Conservation (phyloP, 768 basidiomycete genomes). For the Boletus sp. region DNA sequence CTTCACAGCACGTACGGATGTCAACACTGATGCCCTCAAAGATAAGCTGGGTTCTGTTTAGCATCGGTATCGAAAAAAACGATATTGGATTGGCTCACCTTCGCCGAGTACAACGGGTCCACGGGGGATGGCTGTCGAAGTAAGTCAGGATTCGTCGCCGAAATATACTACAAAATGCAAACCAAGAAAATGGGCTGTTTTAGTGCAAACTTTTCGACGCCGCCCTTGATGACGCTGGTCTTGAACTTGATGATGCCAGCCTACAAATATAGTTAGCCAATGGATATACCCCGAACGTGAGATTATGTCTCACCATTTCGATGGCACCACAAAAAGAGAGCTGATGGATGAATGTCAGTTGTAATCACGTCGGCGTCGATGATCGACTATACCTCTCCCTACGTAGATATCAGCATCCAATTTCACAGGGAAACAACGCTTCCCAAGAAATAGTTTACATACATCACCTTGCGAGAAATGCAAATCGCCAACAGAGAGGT, state of each 20-base stretch:
- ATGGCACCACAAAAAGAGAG: slow-evolving; percentile 76
- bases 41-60: slow-evolving; percentile 42
- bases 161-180: slow-evolving; percentile 7
- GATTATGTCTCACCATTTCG: slow-evolving; percentile 52
- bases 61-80: background rate
- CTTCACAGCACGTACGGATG: slow-evolving; percentile 42
- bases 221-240: slow-evolving; percentile 70
- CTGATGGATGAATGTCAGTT: slow-evolving; percentile 26
- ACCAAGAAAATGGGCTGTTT: slow-evolving; percentile 76
- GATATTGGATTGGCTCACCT: slow-evolving; percentile 33
- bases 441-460: slow-evolving; percentile 8
- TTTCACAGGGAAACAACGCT: background rate
- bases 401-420: slow-evolving; percentile 4
- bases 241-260: slow-evolving; percentile 72
- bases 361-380: background rate
- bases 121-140: slow-evolving; percentile 60
- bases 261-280: slow-evolving; percentile 24
- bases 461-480: slow-evolving; percentile 81
- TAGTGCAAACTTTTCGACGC: slow-evolving; percentile 68
- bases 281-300: background rate
- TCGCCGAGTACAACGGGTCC: slow-evolving; percentile 71
- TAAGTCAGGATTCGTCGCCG: background rate
- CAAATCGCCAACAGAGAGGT: slow-evolving; percentile 73
- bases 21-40: slow-evolving; percentile 78
- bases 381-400: slow-evolving; percentile 52